These are phyloP conservation scores for Oenanthe javanica DNA, from an alignment of 140 eudicot genomes.

Conservation along the genomic window DNA sequence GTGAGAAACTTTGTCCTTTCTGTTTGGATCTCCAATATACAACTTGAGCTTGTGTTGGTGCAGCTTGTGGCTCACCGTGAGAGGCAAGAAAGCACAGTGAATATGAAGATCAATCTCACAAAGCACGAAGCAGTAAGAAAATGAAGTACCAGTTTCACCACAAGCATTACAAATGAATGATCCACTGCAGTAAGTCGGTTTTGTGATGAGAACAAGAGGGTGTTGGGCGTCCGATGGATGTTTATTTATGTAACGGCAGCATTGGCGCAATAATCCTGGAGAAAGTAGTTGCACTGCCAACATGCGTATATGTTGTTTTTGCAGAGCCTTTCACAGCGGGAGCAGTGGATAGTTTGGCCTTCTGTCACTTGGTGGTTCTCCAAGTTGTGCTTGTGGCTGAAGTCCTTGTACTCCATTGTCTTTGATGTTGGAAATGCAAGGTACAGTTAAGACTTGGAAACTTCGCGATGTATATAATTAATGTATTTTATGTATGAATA, in stretches of 20 bases:
- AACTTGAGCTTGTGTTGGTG: constrained; percentile 47
- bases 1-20: constrained; percentile 6
- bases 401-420: constrained; percentile 47
- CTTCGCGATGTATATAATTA: not conserved
- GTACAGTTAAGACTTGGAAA: not conserved
- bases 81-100: constrained; percentile 59
- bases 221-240: constrained; percentile 50
- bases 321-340: constrained; percentile 48
- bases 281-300: constrained; percentile 60
- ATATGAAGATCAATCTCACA: constrained; percentile 67
- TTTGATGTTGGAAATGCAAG: not conserved
- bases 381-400: constrained; percentile 52
- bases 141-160: constrained; percentile 42
- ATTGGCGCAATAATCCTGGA: constrained; percentile 66
- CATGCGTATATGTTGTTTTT: constrained; percentile 38
- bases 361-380: constrained; percentile 32
- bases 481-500: not conserved
- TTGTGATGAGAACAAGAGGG: constrained; percentile 53
- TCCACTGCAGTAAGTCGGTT: constrained; percentile 59
- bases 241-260: constrained; percentile 41
- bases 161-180: constrained; percentile 58
- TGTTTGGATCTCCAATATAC: constrained; percentile 1
- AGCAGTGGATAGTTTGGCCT: constrained; percentile 25
- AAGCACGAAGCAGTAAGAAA: constrained; percentile 49
- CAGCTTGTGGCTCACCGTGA: constrained; percentile 31